phyloP scores from a whole-genome alignment of 106 monocot genomes.

The Phalaenopsis equestris region DNA sequence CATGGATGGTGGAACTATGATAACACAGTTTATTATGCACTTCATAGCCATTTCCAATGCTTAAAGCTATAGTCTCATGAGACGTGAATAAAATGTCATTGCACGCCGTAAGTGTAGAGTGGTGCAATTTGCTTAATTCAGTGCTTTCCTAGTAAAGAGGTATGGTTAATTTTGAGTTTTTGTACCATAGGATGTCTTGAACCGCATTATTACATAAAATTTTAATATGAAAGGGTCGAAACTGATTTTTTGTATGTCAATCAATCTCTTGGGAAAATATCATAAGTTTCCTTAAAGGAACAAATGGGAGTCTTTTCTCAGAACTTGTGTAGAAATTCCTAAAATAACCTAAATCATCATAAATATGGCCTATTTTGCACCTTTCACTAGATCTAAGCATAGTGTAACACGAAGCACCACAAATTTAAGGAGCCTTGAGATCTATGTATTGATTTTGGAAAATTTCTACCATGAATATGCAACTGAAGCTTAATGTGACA shows the following conservation, averaged over 20 bases:
- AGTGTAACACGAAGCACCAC: background rate
- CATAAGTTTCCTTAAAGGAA: no score
- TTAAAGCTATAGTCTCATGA: background rate
- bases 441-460: background rate
- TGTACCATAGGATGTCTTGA: background rate
- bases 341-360: no score
- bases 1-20: background rate
- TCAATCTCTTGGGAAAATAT: background rate
- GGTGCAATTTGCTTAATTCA: background rate
- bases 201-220: background rate
- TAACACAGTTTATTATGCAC: background rate
- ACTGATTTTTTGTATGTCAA: background rate
- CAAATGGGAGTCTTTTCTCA: no score
- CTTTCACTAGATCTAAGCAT: no score
- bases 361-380: no score
- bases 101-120: background rate
- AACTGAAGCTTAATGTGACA: background rate
- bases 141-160: background rate
- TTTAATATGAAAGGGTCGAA: background rate
- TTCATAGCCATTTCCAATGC: background rate
- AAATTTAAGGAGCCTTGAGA: background rate
- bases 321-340: no score
- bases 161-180: background rate
- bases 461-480: background rate
- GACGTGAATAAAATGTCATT: background rate